A percentile compares a stretch with the other conserved stretches of the same genome.
phyloP scores from a whole-genome alignment of 2,329 filamentous ascomycete species.

The Penicillium glabrum region DNA sequence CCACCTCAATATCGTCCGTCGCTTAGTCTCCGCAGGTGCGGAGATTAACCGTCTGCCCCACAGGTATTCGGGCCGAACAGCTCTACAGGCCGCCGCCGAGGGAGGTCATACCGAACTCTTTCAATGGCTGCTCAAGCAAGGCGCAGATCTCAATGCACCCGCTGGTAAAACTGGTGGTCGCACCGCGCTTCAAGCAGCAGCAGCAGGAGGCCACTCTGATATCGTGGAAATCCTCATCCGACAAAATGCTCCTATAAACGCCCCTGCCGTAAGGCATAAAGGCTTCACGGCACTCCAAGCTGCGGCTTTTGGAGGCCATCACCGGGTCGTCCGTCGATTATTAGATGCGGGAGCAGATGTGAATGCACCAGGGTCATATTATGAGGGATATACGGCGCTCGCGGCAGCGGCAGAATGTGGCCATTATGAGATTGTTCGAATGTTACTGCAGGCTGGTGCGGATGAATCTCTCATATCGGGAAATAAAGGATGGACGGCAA shows the following conservation, averaged over 20 bases:
- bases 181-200: conserved; percentile 18
- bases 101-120: conserved; percentile 12
- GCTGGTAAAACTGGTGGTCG: conserved; percentile 6
- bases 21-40: conserved; percentile 22
- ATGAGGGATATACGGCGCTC: neutral
- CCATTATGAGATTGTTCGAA: neutral
- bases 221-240: conserved; percentile 15
- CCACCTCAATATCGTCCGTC: conserved; percentile 17
- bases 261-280: conserved; percentile 3
- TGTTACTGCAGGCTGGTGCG: neutral
- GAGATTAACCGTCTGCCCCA: conserved; percentile 23
- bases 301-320: conserved; percentile 19
- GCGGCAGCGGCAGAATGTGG: neutral
- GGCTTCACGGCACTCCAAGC: conserved; percentile 26
- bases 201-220: conserved; percentile 2
- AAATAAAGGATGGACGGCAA: neutral
- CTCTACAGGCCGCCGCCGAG: conserved; percentile 13
- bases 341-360: conserved; percentile 25
- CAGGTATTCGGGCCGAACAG: conserved; percentile 5
- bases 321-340: conserved; percentile 18
- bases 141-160: conserved; percentile 26
- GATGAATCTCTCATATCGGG: neutral
- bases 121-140: conserved; percentile 18
- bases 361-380: conserved; percentile 7
- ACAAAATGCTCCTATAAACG: conserved; percentile 19